Conservation (phyloP, 768 basidiomycete genomes). For the Serendipita sp. region DNA sequence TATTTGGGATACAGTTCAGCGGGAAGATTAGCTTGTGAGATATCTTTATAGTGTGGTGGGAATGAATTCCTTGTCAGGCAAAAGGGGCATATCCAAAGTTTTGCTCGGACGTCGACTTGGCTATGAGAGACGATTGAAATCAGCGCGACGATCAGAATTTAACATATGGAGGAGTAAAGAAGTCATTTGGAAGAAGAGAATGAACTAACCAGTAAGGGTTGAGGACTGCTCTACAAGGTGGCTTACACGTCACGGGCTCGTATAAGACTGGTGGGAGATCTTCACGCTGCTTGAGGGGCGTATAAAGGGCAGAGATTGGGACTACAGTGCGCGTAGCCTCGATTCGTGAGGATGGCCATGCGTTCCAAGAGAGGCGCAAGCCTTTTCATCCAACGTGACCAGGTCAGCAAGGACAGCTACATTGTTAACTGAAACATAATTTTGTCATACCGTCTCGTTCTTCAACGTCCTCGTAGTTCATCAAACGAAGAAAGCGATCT, state of each 20-base stretch:
- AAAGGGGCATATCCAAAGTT: conserved; percentile 99
- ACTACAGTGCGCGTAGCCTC: conserved; percentile 97
- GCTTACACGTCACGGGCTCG: conserved; percentile 97
- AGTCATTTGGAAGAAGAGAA: not conserved
- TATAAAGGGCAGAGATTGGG: conserved; percentile 95
- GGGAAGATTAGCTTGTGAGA: conserved; percentile 90
- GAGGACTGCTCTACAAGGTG: conserved; percentile 90
- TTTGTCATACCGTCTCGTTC: conserved; percentile 86
- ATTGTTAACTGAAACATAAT: too few species aligned
- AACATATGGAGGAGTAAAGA: conserved; percentile 6
- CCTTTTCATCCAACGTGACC: too few species aligned
- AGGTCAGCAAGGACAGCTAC: too few species aligned
- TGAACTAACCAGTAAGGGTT: conserved; percentile 90
- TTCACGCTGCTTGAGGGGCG: conserved; percentile 82
- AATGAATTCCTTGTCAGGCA: conserved; percentile 94
- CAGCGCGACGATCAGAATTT: conserved; percentile 1
- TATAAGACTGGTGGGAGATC: conserved; percentile 94
- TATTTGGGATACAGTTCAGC: conserved; percentile 94
- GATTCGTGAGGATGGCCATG: conserved; percentile 95
- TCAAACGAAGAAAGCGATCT: conserved; percentile 6
- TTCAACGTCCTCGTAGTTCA: conserved; percentile 91
- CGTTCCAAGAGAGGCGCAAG: conserved; percentile 94
- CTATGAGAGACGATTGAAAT: conserved; percentile 27
- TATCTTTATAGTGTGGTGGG: conserved; percentile 97
- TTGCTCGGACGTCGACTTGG: conserved; percentile 96